Conservation (phyloP, 164 flowering plant genomes). For the Warburgia ugandensis region DNA sequence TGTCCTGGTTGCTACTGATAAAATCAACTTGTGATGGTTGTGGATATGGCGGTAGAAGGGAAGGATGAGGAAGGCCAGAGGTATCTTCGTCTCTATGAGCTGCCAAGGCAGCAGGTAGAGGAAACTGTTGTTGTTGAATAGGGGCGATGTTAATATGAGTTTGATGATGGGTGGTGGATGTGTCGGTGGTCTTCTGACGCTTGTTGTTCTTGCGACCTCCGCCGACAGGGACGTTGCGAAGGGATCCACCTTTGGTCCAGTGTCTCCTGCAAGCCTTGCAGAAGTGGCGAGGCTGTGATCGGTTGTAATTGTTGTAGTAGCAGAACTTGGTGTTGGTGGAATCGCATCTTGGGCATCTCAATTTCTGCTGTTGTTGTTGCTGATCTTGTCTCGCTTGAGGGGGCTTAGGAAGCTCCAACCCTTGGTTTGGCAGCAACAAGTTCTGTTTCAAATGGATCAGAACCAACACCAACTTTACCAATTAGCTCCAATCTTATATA, state of each 20-base stretch:
- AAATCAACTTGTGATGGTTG: conserved; percentile 1
- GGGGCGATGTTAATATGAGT: conserved; percentile 9
- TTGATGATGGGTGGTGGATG: conserved; percentile 11
- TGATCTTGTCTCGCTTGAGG: conserved; percentile 16
- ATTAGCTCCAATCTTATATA: not conserved
- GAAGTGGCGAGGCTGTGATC: conserved; percentile 71
- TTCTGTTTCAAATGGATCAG: conserved; percentile 1
- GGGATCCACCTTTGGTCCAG: conserved; percentile 84
- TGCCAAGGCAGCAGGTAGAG: conserved; percentile 5
- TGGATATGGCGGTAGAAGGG: conserved; percentile 17
- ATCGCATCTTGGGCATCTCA: conserved; percentile 76
- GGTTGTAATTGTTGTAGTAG: conserved; percentile 80
- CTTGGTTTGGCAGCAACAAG: conserved; percentile 20
- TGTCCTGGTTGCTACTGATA: no score
- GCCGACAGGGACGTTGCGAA: conserved; percentile 75
- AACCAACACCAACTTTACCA: not conserved
- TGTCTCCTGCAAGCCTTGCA: conserved; percentile 78
- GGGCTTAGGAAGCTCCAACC: conserved; percentile 24
- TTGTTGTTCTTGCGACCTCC: conserved; percentile 74
- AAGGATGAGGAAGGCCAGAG: conserved; percentile 22
- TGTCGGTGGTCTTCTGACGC: conserved; percentile 11
- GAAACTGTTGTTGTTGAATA: conserved; percentile 8
- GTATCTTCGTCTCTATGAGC: conserved; percentile 22
- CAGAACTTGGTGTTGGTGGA: conserved; percentile 77
- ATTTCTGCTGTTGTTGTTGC: conserved; percentile 23